Conservation (phyloP, 2,329 filamentous ascomycete genomes). For the Colletotrichum acutatum region DNA sequence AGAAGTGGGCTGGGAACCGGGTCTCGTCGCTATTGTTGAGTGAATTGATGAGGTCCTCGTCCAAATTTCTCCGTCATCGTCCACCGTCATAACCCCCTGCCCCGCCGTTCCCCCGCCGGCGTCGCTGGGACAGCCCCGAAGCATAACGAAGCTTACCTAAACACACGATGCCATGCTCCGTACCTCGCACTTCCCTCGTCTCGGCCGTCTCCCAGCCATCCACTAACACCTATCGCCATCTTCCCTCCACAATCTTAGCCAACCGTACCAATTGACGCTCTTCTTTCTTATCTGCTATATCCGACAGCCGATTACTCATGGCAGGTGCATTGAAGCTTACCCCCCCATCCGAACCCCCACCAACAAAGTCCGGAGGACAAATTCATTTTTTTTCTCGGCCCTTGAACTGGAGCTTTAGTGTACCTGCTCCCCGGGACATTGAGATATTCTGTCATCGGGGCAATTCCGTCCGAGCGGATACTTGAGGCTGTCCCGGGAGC, state of each 20-base stretch:
- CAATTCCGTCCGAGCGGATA: background rate
- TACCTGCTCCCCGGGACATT: background rate
- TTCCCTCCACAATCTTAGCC: background rate
- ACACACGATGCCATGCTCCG: conserved; percentile 6
- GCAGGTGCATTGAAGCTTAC: background rate
- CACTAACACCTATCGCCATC: conserved; percentile 26
- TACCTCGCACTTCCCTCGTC: background rate
- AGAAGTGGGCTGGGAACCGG: background rate
- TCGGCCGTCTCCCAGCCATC: background rate
- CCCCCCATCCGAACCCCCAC: background rate
- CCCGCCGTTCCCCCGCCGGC: background rate
- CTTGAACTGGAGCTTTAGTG: background rate
- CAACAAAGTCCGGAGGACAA: conserved; percentile 6
- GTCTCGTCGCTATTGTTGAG: background rate
- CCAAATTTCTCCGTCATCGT: conserved; percentile 25
- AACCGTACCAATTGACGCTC: conserved; percentile 18
- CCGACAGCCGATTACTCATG: conserved; percentile 13
- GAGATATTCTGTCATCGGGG: background rate
- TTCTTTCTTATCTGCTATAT: conserved; percentile 18
- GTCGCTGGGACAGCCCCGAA: background rate
- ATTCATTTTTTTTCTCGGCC: conserved; percentile 4
- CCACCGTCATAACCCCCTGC: background rate
- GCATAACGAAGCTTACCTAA: conserved; percentile 16
- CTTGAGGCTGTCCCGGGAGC: background rate
- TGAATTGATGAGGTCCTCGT: background rate